Evolutionary conservation across 1,284 basidiomycete genomes (phyloP), one percentile per base, ranked within the genome.

Genomic region (Sparassis latifolia): DNA sequence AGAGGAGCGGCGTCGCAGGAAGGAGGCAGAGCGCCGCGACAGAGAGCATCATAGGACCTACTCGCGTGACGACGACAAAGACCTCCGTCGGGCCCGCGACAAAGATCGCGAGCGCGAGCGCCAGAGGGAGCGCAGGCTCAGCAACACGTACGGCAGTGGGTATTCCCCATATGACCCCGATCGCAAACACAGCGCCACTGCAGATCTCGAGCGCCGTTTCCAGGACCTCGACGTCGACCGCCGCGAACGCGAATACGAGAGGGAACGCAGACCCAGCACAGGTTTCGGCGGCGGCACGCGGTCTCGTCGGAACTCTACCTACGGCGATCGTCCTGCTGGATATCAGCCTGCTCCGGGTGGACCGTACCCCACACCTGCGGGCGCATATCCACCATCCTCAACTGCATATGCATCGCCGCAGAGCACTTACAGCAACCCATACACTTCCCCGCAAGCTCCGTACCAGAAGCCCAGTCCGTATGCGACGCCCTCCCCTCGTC

Each of bases 1-100:
- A 10, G 81, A 84, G 54, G 78, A 83, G 33, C 76, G 76, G 57
- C 73, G 76, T 50, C 71, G 74, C 59, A 75, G 69, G 60, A 74
- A 71, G 52, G 78, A 63, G 41, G 52, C 55, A 12, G 43, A 52
- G 37, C 55, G 55, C 49, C 73, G 77, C 44, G 79, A 80, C 50
- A 69, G 65, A 45, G 70, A 74, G 44, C 20, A 20, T 20, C 20
- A 20, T 20, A 20, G 20, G 20, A 20, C 20, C 20, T 20, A 20
- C 20, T 20, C 20, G 20, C 59, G 61, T 62, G 74, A 78, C 35
- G 68, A 70, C 47, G 82, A 84, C 31, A 67, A 70, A 37, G 79
- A 82, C 28, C 66, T 79, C 33, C 75, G 75, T 45, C 67, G 71
- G 46, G 76, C 75, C 33, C 75, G 78, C 42, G 80, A 80, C 51